Base-by-base conservation (phyloP, 805 yeast species). In the Brettanomyces naardenensis region DNA sequence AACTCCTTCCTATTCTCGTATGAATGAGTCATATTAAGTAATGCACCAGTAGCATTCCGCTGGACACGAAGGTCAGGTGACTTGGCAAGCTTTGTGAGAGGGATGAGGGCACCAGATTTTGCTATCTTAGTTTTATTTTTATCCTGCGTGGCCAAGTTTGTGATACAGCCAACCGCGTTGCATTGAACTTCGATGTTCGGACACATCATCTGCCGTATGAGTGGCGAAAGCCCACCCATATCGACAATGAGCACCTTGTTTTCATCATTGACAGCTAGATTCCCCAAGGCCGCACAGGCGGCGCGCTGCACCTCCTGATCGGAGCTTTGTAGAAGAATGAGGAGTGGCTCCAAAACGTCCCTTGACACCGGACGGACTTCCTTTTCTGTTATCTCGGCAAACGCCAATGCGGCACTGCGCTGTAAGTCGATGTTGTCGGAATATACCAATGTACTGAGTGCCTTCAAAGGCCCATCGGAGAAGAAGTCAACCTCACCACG, bases 231-330 rank as follows among this genome's bases (percentile, higher is more conserved):
- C 2, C 97, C 98, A 21, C 97, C 97, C 96, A 92, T 87, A 54
- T 90, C 95, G 14, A 94, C 97, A 43, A 92, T 90, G 37, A 92
- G 69, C 14, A 84, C 73, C 60, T 92, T 92, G 66, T 92, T 92
- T 44, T 85, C 96, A 54, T 88, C 89, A 64, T 92, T 88, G 23
- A 92, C 98, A 2, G 99, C 99, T 53, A 92, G 68, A 53, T 92
- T 92, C n/a, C 98, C 98, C 48, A 92, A 67, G 2, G 98, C 97
- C 5, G 97, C 98, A 62, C 97, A 90, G 0, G 98, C 97, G 6
- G 98, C 98, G 38, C 97, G 74, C 64, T 92, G 97, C 27, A 92
- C 95, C 63, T 92, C 98, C 40, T 89, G 75, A 59, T 92, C 98
- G 15, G 81, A 69, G 44, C 84, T 76, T 59, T 90, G 95, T 47